Evolutionary conservation across 192 early-diverging fungal species (phyloP), one percentile per base, ranked within the genome.

Genomic region (Umbelopsis sp.): DNA sequence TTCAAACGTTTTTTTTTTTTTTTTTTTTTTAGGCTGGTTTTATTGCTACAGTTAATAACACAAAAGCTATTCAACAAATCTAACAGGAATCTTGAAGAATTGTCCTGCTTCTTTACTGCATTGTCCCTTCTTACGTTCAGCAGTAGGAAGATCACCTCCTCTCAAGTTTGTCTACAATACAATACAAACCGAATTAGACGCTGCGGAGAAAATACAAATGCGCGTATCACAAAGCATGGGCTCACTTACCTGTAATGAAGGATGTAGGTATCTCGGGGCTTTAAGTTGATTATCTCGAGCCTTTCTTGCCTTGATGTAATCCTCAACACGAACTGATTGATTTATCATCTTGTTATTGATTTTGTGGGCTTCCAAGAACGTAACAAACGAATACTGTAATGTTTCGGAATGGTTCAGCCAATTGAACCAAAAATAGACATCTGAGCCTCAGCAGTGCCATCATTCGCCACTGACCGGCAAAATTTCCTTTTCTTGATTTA

Each of bases 21-120:
- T 41, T 41, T 41, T 41, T 41, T 41, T 41, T 11, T 41, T n/a
- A n/a, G 4, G 38, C 8, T 11, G 12, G 12, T 41, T 38, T 8
- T 38, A 8, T 38, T 41, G 12, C 38, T 11, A 41, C n/a, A n/a
- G n/a, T n/a, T n/a, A 11, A 11, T 41, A 41, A 41, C 49, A 25
- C 9, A 14, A 12, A 36, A 29, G 34, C 24, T 65, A 72, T 65
- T 72, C 59, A 17, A 44, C 32, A 65, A 70, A 76, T 49, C 70
- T 53, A 43, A 76, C 70, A 45, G 74, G 74, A 24, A 76, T 67
- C 43, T 76, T 76, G 34, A 76, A 76, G 31, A 68, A 76, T 25
- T 22, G 65, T 31, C 65, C 45, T 2, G 59, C 74, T 45, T 54
- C 47, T 32, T 45, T 38, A 5, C 45, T 44, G 20, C 34, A 41